Base-by-base conservation (phyloP, 192 early-diverging fungal genomes). In the Dissophora globulifera region DNA sequence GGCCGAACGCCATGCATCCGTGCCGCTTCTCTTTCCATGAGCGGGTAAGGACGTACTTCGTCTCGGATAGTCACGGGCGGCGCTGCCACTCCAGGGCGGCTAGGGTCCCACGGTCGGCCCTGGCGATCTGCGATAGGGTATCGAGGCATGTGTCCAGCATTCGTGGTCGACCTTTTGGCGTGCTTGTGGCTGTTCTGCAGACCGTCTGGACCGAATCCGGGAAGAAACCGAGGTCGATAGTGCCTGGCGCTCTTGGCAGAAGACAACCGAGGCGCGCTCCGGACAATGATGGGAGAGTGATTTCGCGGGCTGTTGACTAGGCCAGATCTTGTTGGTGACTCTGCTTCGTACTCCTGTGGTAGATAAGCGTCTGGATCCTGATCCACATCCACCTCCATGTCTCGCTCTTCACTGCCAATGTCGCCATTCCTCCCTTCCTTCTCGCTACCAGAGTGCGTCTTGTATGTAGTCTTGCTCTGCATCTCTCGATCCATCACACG, bases 131-230 rank as follows among this genome's bases (percentile, higher is more conserved):
- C 22, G 11, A 29, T 30, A 4, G 68, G 33, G 46, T 62, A 70
- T 55, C 43, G 33, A 33, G 20, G 31, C 16, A 15, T 17, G n/a
- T 7, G 9, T 23, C 38, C 13, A 29, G 45, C 20, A 19, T 9
- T 32, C 10, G 50, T 30, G 17, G 32, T 1, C 19, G 48, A 27
- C 20, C 27, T 30, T 38, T 12, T n/a, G 12, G 53, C 15, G 8
- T 49, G 49, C 17, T 13, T 0, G 41, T 35, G 22, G 4, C 10
- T 3, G 16, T 19, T 19, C 57, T 67, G 35, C 22, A 56, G 19
- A 17, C 72, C 72, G n/a, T 57, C 52, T 0, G 56, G 64, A 8
- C 63, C 52, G 58, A 76, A 76, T 25, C 72, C 72, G 49, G 72
- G 72, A 10, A 76, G 43, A 50, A 67, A 76, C 8, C 72, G 72